Evolutionary conservation across 331 rosid genomes (phyloP).

Genomic region (Prunus yedoensis): DNA sequence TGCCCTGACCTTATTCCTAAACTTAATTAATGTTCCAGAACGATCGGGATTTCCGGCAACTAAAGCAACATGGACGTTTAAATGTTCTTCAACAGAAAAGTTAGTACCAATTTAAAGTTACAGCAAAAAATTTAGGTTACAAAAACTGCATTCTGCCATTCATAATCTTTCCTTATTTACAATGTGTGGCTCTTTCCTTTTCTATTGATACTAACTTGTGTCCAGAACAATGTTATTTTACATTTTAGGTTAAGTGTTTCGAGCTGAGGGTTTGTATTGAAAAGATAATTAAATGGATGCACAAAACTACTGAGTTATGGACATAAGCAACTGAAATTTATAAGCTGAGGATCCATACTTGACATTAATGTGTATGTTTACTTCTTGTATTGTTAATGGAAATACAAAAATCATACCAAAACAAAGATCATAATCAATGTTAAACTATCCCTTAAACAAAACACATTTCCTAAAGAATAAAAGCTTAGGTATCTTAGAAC

Average conservation of each 20-base stretch:
- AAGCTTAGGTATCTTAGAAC: neutral
- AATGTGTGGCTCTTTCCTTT: neutral
- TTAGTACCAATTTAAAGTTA: neutral
- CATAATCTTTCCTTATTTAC: neutral
- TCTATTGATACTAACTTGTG: neutral
- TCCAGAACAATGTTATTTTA: neutral
- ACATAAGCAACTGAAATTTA: neutral
- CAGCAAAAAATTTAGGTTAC: neutral
- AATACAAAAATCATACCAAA: slow-evolving; percentile 1
- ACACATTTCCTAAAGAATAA: neutral
- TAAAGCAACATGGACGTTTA: neutral
- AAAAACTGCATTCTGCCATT: neutral
- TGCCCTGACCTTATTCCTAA: neutral
- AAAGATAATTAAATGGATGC: neutral
- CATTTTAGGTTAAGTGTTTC: neutral
- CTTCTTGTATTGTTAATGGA: neutral
- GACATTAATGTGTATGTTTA: neutral
- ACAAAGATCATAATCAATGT: neutral
- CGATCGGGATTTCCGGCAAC: neutral
- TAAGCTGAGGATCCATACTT: neutral
- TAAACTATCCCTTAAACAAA: neutral
- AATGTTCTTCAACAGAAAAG: neutral
- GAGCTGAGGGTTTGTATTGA: neutral
- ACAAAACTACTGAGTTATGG: neutral
- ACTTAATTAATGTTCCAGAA: neutral